Base-by-base conservation (phyloP, 768 basidiomycete species). In the Pleurotus djamor region DNA sequence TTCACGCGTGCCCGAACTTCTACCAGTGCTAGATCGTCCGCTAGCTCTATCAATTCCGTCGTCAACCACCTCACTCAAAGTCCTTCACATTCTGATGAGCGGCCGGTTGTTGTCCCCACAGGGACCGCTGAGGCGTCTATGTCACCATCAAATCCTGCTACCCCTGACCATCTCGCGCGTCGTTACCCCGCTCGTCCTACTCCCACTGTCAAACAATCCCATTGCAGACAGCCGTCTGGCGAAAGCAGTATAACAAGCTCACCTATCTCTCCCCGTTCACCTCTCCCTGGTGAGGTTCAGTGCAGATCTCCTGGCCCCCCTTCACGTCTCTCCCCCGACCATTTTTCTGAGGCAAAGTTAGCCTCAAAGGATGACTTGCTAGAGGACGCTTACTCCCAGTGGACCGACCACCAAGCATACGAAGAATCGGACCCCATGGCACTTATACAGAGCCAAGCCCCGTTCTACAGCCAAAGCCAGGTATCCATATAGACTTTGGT, bases 401-500 rank as follows among this genome's bases (percentile, higher is more conserved):
- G 12, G 13, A n/a, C 37, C 8, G 21, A 17, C 14, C 21, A 37
- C 6, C 41, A 36, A 5, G 14, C 54, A 16, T 56, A 5, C 32
- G 54, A 56, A 32, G 54, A 56, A 17, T 56, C 36, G 2, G 54
- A 56, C 44, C 41, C 54, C n/a, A n/a, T 56, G 10, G 54, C 54
- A 9, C 44, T 56, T 6, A 16, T 56, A 12, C 54, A 56, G 38
- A 56, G 38, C 5, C 54, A 56, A 44, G 54, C 41, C 17, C 54
- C 54, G 5, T 56, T 43, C 41, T 41, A 56, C 41, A 56, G 54
- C 35, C 54, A 56, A 28, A 56, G 37, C 21, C 41, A 56, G 41
- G 45, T 17, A 7, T 16, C 45, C 21, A 28, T 28, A 28, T 28
- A 28, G 21, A 3, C 21, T 3, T 28, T 3, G 21, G 21, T 28